Percentiles rank a stretch among this genome's conserved stretches.
Evolutionary conservation across 2,329 filamentous ascomycete genomes (phyloP).

Genomic region (Sarocladium oryzae): DNA sequence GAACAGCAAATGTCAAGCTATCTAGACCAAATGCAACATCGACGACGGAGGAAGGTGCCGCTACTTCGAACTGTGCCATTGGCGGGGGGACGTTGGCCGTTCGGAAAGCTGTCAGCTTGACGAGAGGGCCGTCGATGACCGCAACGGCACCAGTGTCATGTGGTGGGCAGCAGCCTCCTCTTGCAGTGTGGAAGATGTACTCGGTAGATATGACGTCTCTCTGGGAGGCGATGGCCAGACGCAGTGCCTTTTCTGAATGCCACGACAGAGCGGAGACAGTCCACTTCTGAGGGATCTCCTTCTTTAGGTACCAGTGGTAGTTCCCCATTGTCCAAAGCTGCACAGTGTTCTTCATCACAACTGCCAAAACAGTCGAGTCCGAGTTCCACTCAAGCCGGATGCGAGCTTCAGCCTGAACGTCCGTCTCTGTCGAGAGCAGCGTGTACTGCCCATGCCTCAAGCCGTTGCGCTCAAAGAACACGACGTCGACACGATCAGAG

Average conservation of each 20-base stretch:
- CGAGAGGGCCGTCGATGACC: constrained; percentile 71
- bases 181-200: constrained; percentile 60
- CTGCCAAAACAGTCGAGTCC: constrained; percentile 84
- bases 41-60: constrained; percentile 53
- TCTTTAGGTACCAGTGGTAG: constrained; percentile 97
- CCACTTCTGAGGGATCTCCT: constrained; percentile 57
- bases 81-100: constrained; percentile 84
- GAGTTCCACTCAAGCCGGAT: constrained; percentile 79
- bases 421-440: constrained; percentile 56
- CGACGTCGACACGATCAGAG: constrained; percentile 65
- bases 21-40: constrained; percentile 69
- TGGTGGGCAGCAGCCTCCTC: constrained; percentile 63
- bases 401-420: constrained; percentile 38
- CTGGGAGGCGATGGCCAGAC: constrained; percentile 51
- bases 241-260: constrained; percentile 81
- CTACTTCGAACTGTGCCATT: constrained; percentile 76
- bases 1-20: constrained; percentile 61
- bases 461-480: constrained; percentile 98
- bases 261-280: constrained; percentile 46
- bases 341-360: constrained; percentile 66
- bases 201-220: constrained; percentile 52
- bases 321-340: constrained; percentile 97
- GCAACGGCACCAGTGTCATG: constrained; percentile 73
- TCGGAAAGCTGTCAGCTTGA: constrained; percentile 82
- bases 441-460: constrained; percentile 90